These are phyloP conservation scores for Penicillium odoratum DNA, from an alignment of 495 filamentous ascomycete species.

Conservation along the genomic window DNA sequence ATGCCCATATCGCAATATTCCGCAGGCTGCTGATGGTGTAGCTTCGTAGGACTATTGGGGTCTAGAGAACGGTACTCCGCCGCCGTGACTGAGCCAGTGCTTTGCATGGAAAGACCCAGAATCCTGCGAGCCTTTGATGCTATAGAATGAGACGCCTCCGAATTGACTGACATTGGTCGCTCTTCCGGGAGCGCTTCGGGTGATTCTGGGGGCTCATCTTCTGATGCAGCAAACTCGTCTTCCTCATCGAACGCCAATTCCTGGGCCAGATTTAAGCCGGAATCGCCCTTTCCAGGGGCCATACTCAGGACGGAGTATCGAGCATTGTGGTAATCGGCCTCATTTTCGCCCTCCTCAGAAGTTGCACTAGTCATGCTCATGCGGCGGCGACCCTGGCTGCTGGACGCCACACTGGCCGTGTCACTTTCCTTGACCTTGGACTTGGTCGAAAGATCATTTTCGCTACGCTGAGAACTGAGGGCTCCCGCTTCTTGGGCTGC, in stretches of 20 bases:
- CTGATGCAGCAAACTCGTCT: slow-evolving; percentile 54
- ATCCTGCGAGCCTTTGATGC: slow-evolving; percentile 52
- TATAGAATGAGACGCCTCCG: slow-evolving; percentile 39
- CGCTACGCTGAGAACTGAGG: slow-evolving; percentile 25
- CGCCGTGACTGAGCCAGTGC: slow-evolving; percentile 23
- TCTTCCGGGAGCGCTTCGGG: slow-evolving; percentile 46
- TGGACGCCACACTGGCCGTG: slow-evolving; percentile 70
- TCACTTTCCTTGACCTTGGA: slow-evolving; percentile 62
- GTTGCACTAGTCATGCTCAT: slow-evolving; percentile 63
- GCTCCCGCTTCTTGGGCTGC: slow-evolving; percentile 62
- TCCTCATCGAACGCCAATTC: slow-evolving; percentile 85
- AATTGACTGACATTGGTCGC: slow-evolving; percentile 44
- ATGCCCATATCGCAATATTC: slow-evolving; percentile 72
- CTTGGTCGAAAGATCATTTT: slow-evolving; percentile 27
- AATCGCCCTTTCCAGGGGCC: slow-evolving; percentile 54
- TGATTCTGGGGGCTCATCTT: slow-evolving; percentile 30
- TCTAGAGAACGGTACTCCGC: slow-evolving; percentile 24
- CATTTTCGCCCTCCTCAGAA: slow-evolving; percentile 50
- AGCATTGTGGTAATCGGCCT: slow-evolving; percentile 32
- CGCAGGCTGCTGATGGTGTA: slow-evolving; percentile 8
- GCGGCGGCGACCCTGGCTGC: slow-evolving; percentile 61
- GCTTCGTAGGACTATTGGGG: slow-evolving; percentile 15
- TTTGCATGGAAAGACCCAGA: slow-evolving; percentile 46
- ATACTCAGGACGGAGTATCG: slow-evolving; percentile 67
- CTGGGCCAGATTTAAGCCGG: slow-evolving; percentile 77